Conservation (phyloP, 2,329 filamentous ascomycete genomes). For the Phaeomoniella chlamydospora region DNA sequence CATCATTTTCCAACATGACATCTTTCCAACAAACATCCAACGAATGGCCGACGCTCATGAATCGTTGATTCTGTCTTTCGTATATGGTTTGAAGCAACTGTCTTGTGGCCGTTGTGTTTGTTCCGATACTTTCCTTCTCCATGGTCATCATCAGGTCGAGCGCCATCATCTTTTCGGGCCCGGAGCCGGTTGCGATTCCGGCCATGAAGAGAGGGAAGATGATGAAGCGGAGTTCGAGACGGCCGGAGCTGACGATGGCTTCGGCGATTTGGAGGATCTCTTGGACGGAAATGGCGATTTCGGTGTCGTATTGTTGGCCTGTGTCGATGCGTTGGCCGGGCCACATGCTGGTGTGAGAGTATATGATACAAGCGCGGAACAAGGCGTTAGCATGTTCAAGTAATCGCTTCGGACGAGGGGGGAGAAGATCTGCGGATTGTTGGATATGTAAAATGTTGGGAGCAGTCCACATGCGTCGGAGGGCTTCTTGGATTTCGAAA, state of each 20-base stretch:
- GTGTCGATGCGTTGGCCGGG: constrained; percentile 28
- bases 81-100: constrained; percentile 31
- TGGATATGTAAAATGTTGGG: constrained; percentile 20
- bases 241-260: constrained; percentile 21
- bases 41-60: constrained; percentile 22
- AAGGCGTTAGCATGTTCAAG: constrained; percentile 33
- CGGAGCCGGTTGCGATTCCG: constrained; percentile 27
- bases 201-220: constrained; percentile 42
- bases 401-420: constrained; percentile 18
- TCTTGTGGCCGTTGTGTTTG: constrained; percentile 30
- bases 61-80: constrained; percentile 29
- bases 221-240: constrained; percentile 28
- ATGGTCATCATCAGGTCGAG: constrained; percentile 33
- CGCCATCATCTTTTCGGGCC: constrained; percentile 28
- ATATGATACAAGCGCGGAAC: constrained; percentile 35
- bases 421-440: constrained; percentile 20
- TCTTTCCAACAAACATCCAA: constrained; percentile 36
- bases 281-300: constrained; percentile 28
- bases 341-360: constrained; percentile 40
- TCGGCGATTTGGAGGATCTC: constrained; percentile 31
- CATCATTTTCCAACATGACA: constrained; percentile 27
- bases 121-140: constrained; percentile 32
- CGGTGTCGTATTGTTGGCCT: constrained; percentile 19
- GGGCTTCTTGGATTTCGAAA: constrained; percentile 19
- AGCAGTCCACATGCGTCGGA: constrained; percentile 22